Percentiles rank a stretch among this genome's conserved stretches.
Conservation (phyloP, 1,284 basidiomycete species). For the Pyrrhoderma lamaoense region DNA sequence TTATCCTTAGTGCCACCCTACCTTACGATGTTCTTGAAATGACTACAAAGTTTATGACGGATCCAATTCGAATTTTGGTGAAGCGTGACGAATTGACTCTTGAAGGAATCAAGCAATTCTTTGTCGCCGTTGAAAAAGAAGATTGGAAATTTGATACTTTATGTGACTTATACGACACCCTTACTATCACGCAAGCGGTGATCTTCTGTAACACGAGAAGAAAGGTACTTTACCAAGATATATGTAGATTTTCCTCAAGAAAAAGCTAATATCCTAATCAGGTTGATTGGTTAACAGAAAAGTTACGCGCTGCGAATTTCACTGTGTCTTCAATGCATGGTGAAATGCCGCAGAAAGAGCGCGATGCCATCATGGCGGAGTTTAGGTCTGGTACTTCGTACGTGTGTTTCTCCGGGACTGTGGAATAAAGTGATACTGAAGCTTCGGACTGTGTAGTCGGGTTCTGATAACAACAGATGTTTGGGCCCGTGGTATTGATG, state of each 20-base stretch:
- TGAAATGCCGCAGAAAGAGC: slow-evolving; percentile 98
- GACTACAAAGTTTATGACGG: slow-evolving; percentile 99
- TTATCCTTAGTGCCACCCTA: slow-evolving; percentile 90
- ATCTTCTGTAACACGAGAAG: slow-evolving; percentile 99
- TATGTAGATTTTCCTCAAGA: background rate
- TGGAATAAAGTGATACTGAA: slow-evolving; percentile 4
- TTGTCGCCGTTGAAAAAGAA: slow-evolving; percentile 99
- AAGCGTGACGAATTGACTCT: slow-evolving; percentile 99
- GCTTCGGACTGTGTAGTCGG: slow-evolving; percentile 43
- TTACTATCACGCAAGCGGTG: slow-evolving; percentile 99
- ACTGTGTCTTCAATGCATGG: slow-evolving; percentile 98
- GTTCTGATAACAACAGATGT: slow-evolving; percentile 97
- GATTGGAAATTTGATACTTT: slow-evolving; percentile 99
- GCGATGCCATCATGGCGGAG: slow-evolving; percentile 98
- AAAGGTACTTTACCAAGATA: slow-evolving; percentile 55
- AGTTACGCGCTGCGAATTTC: slow-evolving; percentile 96
- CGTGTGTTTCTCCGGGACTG: slow-evolving; percentile 28
- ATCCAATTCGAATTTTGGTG: slow-evolving; percentile 96
- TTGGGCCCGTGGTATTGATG: slow-evolving; percentile 98
- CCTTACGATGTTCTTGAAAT: slow-evolving; percentile 99
- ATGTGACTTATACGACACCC: slow-evolving; percentile 96
- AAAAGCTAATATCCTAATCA: slow-evolving; percentile 25
- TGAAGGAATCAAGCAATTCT: slow-evolving; percentile 99
- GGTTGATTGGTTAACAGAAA: slow-evolving; percentile 99
- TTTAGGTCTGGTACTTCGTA: slow-evolving; percentile 92